Conservation (phyloP, 495 filamentous ascomycete species). For the Talaromyces liani region DNA sequence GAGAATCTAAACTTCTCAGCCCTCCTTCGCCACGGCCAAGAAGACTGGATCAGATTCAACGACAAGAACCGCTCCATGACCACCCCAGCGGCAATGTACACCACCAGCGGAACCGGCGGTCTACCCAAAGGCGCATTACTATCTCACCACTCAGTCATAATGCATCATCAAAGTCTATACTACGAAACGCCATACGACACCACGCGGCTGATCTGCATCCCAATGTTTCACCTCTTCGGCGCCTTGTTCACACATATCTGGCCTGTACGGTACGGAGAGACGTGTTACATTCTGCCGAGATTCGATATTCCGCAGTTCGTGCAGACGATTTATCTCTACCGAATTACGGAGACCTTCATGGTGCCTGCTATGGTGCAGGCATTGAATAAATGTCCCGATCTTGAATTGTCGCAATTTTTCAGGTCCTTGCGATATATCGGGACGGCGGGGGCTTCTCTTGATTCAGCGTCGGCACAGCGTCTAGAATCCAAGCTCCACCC, state of each 20-base stretch:
- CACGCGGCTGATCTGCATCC: slow-evolving; percentile 48
- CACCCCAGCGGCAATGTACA: slow-evolving; percentile 46
- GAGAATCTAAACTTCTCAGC: slow-evolving; percentile 23
- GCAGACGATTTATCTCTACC: slow-evolving; percentile 43
- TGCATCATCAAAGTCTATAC: slow-evolving; percentile 43
- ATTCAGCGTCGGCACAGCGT: slow-evolving; percentile 28
- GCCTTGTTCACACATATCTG: slow-evolving; percentile 45
- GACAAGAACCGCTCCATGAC: slow-evolving; percentile 33
- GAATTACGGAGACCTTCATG: slow-evolving; percentile 54
- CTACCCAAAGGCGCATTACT: slow-evolving; percentile 51
- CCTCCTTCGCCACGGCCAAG: slow-evolving; percentile 43
- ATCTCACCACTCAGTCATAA: slow-evolving; percentile 44
- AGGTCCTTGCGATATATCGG: slow-evolving; percentile 39
- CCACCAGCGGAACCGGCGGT: slow-evolving; percentile 52
- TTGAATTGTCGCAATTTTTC: slow-evolving; percentile 38
- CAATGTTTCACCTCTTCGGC: slow-evolving; percentile 59
- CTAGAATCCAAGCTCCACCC: slow-evolving; percentile 33
- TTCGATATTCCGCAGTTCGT: slow-evolving; percentile 53
- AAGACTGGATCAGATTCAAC: slow-evolving; percentile 46
- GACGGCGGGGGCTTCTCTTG: slow-evolving; percentile 44
- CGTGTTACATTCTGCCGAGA: slow-evolving; percentile 51
- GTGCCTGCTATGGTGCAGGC: slow-evolving; percentile 55
- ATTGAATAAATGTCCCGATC: slow-evolving; percentile 33
- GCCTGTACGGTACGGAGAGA: slow-evolving; percentile 47
- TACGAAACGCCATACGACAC: slow-evolving; percentile 42